Percentiles rank a stretch among this genome's conserved stretches.
These are phyloP conservation scores for Fusarium nodosum DNA, from an alignment of 2,329 filamentous ascomycete genomes.

Conservation along the genomic window DNA sequence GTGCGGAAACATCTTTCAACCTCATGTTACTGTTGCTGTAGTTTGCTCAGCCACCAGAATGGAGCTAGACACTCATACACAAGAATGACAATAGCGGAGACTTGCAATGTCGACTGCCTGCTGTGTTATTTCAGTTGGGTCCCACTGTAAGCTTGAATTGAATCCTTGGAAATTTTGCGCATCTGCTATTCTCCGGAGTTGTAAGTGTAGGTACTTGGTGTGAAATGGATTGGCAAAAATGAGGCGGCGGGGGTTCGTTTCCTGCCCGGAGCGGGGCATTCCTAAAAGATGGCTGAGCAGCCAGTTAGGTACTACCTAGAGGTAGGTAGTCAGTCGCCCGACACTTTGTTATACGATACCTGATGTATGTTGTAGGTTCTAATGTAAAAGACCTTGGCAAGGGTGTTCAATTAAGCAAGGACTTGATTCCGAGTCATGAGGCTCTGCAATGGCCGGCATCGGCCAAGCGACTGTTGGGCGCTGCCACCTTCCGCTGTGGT, in stretches of 20 bases:
- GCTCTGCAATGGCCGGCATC: conserved; percentile 17
- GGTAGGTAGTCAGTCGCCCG: neutral
- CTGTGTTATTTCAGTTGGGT: neutral
- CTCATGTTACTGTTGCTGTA: neutral
- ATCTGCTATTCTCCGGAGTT: conserved; percentile 5
- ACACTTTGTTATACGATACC: neutral
- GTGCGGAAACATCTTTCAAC: conserved; percentile 22
- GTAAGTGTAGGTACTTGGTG: neutral
- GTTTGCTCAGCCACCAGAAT: conserved; percentile 23
- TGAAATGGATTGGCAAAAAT: neutral
- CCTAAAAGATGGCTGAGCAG: conserved; percentile 10
- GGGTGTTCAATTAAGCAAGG: neutral
- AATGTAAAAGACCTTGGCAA: neutral
- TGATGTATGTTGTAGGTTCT: neutral
- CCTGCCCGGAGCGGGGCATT: conserved; percentile 8
- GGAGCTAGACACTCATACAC: neutral
- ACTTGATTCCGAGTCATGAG: neutral
- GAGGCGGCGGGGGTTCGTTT: conserved; percentile 4
- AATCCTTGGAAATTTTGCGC: neutral
- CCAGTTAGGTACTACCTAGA: neutral
- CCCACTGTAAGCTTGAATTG: neutral
- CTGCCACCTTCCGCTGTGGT: neutral
- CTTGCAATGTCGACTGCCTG: conserved; percentile 3
- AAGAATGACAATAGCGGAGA: neutral
- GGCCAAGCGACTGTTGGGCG: neutral